Conservation (phyloP, 768 basidiomycete genomes). For the Rhodotorula taiwanensis region DNA sequence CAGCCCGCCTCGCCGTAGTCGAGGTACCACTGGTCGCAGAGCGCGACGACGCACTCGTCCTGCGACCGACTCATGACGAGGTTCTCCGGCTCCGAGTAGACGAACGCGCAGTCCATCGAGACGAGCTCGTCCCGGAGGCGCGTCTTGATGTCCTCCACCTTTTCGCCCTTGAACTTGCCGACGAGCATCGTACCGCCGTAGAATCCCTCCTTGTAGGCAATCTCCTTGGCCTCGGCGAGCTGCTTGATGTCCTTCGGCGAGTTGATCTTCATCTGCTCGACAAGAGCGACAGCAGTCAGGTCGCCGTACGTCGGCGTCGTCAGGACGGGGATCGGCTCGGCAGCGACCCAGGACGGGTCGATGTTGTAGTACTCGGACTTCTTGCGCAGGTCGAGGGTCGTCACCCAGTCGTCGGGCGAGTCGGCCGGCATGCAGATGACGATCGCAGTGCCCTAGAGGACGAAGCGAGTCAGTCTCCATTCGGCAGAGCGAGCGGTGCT, state of each 20-base stretch:
- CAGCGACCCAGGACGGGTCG: constrained; percentile 73
- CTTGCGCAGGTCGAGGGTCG: constrained; percentile 82
- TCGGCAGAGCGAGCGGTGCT: neutral
- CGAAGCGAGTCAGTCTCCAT: neutral
- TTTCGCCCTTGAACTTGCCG: constrained; percentile 80
- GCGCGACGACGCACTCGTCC: constrained; percentile 96
- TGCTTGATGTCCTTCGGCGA: constrained; percentile 91
- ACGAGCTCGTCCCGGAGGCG: constrained; percentile 83
- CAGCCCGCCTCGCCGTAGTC: constrained; percentile 91
- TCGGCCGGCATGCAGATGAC: constrained; percentile 98
- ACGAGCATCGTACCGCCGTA: constrained; percentile 85
- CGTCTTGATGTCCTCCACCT: constrained; percentile 83
- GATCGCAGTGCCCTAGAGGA: constrained; percentile 77
- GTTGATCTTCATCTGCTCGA: constrained; percentile 85
- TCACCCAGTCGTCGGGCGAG: constrained; percentile 92
- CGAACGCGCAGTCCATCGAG: constrained; percentile 64
- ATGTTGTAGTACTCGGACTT: constrained; percentile 96
- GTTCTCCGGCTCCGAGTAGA: constrained; percentile 93
- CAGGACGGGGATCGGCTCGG: constrained; percentile 81
- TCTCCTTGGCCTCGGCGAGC: constrained; percentile 91
- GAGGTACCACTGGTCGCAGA: constrained; percentile 99
- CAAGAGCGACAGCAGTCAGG: constrained; percentile 71
- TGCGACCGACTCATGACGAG: constrained; percentile 77
- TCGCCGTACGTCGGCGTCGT: constrained; percentile 87
- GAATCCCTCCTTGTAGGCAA: constrained; percentile 98